phyloP scores from a whole-genome alignment of 2,329 filamentous ascomycete genomes.

The Akanthomyces uredinophilus region DNA sequence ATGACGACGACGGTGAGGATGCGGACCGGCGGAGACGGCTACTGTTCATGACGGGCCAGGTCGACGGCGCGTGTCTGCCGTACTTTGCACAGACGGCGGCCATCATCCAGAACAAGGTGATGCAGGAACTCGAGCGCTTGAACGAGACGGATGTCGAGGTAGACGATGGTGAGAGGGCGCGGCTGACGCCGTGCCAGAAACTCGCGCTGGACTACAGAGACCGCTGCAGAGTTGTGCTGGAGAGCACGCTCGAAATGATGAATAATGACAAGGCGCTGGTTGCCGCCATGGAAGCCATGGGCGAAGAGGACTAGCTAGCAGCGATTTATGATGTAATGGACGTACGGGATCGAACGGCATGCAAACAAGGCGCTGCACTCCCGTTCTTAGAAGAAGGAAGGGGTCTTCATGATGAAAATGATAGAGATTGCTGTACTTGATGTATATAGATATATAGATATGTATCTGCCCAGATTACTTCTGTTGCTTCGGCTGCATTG shows the following conservation, averaged over 20 bases:
- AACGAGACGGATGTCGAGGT: conserved; percentile 41
- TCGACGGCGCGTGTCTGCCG: conserved; percentile 24
- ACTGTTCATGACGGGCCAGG: conserved; percentile 27
- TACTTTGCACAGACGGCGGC: conserved; percentile 32
- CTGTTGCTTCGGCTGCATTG: neutral
- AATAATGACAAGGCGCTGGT: conserved; percentile 26
- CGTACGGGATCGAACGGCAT: neutral
- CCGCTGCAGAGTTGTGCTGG: conserved; percentile 44
- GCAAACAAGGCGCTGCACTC: neutral
- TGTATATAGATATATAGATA: neutral
- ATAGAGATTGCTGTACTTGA: neutral
- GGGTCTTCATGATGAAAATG: neutral
- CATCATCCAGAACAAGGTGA: conserved; percentile 40
- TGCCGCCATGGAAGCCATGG: conserved; percentile 16
- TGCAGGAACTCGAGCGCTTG: conserved; percentile 40
- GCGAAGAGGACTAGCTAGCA: neutral
- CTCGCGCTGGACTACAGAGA: conserved; percentile 45
- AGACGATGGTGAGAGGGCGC: conserved; percentile 33
- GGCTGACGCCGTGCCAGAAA: conserved; percentile 40
- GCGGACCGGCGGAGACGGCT: conserved; percentile 17
- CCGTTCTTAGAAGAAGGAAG: neutral
- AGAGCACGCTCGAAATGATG: conserved; percentile 39
- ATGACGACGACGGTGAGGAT: conserved; percentile 19
- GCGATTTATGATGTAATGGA: neutral
- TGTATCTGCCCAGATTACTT: neutral